phyloP scores from a whole-genome alignment of 495 filamentous ascomycete genomes.

The Filosporella fistucella region DNA sequence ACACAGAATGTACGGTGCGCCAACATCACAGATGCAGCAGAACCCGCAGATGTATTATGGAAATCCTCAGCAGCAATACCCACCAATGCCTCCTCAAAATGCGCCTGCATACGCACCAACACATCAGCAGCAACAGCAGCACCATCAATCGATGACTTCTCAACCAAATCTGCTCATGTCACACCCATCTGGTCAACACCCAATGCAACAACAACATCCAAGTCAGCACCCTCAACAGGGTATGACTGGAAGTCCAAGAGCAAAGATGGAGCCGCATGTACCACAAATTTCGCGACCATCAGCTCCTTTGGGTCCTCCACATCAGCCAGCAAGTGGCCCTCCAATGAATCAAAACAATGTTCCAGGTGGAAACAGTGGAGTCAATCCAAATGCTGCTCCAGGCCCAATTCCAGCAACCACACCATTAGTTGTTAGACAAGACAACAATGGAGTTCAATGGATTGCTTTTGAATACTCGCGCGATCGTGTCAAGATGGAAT shows the following conservation, averaged over 20 bases:
- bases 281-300: slow-evolving; percentile 50
- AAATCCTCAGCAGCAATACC: slow-evolving; percentile 51
- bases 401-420: slow-evolving; percentile 98
- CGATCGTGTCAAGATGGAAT: slow-evolving; percentile 98
- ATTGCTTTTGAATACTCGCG: slow-evolving; percentile 98
- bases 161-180: slow-evolving; percentile 60
- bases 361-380: slow-evolving; percentile 35
- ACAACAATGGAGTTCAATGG: slow-evolving; percentile 97
- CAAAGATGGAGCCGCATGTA: slow-evolving; percentile 58
- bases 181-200: slow-evolving; percentile 56
- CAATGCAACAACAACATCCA: slow-evolving; percentile 51
- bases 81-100: slow-evolving; percentile 62
- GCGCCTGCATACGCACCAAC: slow-evolving; percentile 74
- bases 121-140: slow-evolving; percentile 59
- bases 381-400: slow-evolving; percentile 89
- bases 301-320: slow-evolving; percentile 43
- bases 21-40: slow-evolving; percentile 69
- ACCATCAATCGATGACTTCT: slow-evolving; percentile 59
- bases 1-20: slow-evolving; percentile 76
- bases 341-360: slow-evolving; percentile 49
- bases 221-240: slow-evolving; percentile 31
- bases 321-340: slow-evolving; percentile 41
- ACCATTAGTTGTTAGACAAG: slow-evolving; percentile 88
- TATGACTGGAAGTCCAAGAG: slow-evolving; percentile 57
- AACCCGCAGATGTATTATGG: slow-evolving; percentile 68